Evolutionary conservation across 2,329 filamentous ascomycete genomes (phyloP), one percentile per base, ranked within the genome.

Genomic region (Fusarium xyrophilum): DNA sequence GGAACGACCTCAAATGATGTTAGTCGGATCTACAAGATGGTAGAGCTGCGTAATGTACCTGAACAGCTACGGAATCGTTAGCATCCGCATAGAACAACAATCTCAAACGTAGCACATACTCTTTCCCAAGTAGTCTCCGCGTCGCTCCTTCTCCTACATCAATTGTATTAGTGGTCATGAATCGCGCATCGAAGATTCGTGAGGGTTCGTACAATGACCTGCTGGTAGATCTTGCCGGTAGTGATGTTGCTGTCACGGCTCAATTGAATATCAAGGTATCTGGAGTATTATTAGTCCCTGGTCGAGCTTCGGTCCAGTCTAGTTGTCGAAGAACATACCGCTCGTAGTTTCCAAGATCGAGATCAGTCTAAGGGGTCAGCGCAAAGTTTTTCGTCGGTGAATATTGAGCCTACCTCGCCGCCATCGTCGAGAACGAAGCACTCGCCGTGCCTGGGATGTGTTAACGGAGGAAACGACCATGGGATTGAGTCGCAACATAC

Each of bases 241-340:
- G 96, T 99, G 80, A 99, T 97, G 80, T 98, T 98, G 83, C 95
- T 93, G 73, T 97, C 93, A 65, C 90, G 85, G 12, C 89, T 93
- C 65, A 98, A 85, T 57, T 90, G 92, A 69, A 95, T 90, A 75
- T 90, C 90, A 56, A 97, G 89, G 77, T 97, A 97, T 53, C 53
- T 66, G 19, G 2, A 33, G 33, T 27, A 23, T 32, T 36, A 23
- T 46, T 4, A 62, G 53, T 48, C 39, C 32, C 23, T 35, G 35
- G 4, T 27, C 32, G 19, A 30, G 15, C 2, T 19, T 42, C 4
- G 7, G 4, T 10, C 21, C 7, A 11, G 23, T 9, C 8, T n/a
- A 11, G 17, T 11, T 40, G 36, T 54, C 10, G 15, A 21, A 42
- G 8, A 23, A 51, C 38, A 23, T 77, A 80, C 63, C 83, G 75